A percentile compares a stretch with the other conserved stretches of the same genome.
These are phyloP conservation scores for Aspergillus nanangensis DNA, from an alignment of 495 filamentous ascomycete genomes.

Conservation along the genomic window DNA sequence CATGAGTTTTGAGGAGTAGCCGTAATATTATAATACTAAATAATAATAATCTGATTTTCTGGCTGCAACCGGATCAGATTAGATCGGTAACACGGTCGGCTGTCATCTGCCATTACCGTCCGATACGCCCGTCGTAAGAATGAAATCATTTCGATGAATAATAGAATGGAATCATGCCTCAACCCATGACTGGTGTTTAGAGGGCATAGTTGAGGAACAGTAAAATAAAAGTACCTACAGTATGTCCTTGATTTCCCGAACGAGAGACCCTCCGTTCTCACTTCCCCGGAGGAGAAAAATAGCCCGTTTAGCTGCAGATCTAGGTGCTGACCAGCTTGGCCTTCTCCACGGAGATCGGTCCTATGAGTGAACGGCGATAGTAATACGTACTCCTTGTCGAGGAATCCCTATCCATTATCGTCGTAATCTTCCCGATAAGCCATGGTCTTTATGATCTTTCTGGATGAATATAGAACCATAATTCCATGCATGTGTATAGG, in stretches of 20 bases:
- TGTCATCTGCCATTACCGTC: neutral
- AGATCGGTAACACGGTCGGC: constrained; percentile 8
- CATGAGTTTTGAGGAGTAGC: neutral
- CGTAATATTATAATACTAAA: neutral
- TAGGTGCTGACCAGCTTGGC: constrained; percentile 7
- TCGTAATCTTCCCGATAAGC: too few relatives aligned
- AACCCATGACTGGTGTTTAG: too few relatives aligned
- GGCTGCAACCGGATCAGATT: constrained; percentile 22
- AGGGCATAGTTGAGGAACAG: too few relatives aligned
- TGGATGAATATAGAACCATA: too few relatives aligned
- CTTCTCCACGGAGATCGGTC: neutral
- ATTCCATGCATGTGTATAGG: too few relatives aligned
- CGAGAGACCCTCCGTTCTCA: too few relatives aligned
- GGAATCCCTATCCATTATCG: too few relatives aligned
- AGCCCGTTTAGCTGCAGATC: constrained; percentile 12
- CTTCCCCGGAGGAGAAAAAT: constrained; percentile 8
- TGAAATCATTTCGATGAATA: too few relatives aligned
- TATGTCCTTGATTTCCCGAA: too few relatives aligned
- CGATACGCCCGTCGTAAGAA: neutral
- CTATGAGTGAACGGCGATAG: constrained; percentile 1
- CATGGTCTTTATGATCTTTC: too few relatives aligned
- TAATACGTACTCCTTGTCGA: constrained; percentile 1
- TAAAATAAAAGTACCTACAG: too few relatives aligned
- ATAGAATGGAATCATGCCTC: too few relatives aligned
- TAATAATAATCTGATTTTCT: neutral